Base-by-base conservation (phyloP, 2,329 filamentous ascomycete species). In the Epichloe baconii region DNA sequence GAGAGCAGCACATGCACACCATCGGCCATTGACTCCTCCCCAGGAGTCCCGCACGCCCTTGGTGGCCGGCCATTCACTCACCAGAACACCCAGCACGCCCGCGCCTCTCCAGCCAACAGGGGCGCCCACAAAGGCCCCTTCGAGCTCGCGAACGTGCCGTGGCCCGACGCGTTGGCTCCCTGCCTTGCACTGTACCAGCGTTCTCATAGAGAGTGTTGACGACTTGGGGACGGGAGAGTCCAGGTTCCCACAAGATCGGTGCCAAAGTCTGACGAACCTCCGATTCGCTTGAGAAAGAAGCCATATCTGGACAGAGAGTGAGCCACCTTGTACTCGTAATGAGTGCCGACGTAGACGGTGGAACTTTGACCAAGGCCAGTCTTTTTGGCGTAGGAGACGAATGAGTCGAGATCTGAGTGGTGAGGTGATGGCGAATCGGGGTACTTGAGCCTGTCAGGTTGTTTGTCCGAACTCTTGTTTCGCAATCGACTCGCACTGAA, bases 11-110 rank as follows among this genome's bases (percentile, higher is more conserved):
- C 26, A 86, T 66, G 59, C 81, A 94, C 0, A 82, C 82, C 73
- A 95, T 77, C 1, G 88, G 86, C 70, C 78, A 82, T 38, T 70
- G 66, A 61, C 84, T 86, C 52, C 79, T 71, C 4, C 76, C 75
- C 57, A 96, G 62, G 87, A 81, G 46, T 88, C 82, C 52, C 86
- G 71, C 3, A 94, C 81, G 1, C 90, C 91, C 61, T 80, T 85
- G 0, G 89, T 95, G 35, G 88, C 85, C 49, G 80, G 73, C 54
- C 76, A 73, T 55, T 83, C 80, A 3, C 80, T 77, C 23, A 86
- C 83, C 50, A 96, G 67, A 15, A 95, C 61, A 0, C 81, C 90
- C 36, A 95, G 64, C 5, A 86, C 80, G 14, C 77, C 74, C 1
- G 71, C 64, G 0, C 77, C 79, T 49, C 80, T 73, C 86, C 86